Evolutionary conservation across 1,284 basidiomycete genomes (phyloP), one percentile per base, ranked within the genome.

Genomic region (Mycena citricolor): DNA sequence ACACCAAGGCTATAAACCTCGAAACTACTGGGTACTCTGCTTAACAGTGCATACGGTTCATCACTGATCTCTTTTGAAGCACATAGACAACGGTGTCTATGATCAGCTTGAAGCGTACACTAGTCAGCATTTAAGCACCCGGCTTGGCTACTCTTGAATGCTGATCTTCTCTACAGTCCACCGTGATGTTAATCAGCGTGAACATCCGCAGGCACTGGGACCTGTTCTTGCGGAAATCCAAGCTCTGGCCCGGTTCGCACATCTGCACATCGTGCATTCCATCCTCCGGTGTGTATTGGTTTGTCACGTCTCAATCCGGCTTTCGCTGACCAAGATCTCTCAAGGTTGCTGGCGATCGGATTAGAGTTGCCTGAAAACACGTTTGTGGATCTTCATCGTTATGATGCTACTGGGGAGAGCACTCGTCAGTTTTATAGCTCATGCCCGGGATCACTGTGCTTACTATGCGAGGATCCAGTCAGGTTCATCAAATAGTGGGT

Each of bases 291-390:
- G 29, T 6, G 21, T 25, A 8, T 32, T 19, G 5, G 37, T 13
- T 19, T 31, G 1, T 13, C 11, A n/a, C n/a, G n/a, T n/a, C n/a
- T n/a, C n/a, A n/a, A n/a, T n/a, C n/a, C n/a, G n/a, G n/a, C n/a
- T n/a, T n/a, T n/a, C n/a, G n/a, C n/a, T n/a, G n/a, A n/a, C 11
- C 23, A 21, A 13, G 42, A 24, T 24, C 20, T 19, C 14, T 39
- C 4, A 21, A 80, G 76, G 50, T 62, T 82, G 2, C 63, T 83
- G 11, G 73, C 81, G 0, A 51, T 77, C 4, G 77, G 80, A 4
- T 68, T 84, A 22, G 81, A 82, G 54, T 69, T 84, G 10, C 77
- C 76, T 0, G 76, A 81, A 54, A 73, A 82, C n/a, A 70, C 71
- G 12, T 64, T 83, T 13, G 70, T 74, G 7, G 62, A 79, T n/a